Conservation (phyloP, 352 stramenopile species). For the Phytophthora multivora region DNA sequence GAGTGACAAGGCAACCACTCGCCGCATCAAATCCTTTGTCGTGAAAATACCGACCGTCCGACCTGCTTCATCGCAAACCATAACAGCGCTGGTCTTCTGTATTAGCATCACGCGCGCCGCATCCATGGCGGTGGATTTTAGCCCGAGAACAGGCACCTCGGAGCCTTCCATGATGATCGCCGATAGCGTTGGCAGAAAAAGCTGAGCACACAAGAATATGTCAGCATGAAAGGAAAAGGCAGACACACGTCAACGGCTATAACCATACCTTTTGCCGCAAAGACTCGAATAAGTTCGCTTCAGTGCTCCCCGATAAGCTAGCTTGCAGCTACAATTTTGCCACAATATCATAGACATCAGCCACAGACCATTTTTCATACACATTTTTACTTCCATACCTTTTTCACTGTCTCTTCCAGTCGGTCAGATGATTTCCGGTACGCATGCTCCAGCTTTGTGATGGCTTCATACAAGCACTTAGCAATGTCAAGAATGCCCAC, state of each 20-base stretch:
- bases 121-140: constrained; percentile 61
- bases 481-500: constrained; percentile 98
- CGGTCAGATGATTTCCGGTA: constrained; percentile 78
- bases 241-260: background rate
- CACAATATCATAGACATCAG: constrained; percentile 14
- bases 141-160: constrained; percentile 60
- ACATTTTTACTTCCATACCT: constrained; percentile 40
- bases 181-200: constrained; percentile 86
- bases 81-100: constrained; percentile 75
- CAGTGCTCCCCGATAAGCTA: constrained; percentile 49
- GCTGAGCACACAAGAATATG: constrained; percentile 33
- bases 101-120: constrained; percentile 82
- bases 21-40: constrained; percentile 97
- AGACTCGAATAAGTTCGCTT: constrained; percentile 83
- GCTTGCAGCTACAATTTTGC: constrained; percentile 48
- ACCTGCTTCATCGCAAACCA: constrained; percentile 90
- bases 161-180: constrained; percentile 71
- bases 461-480: constrained; percentile 98
- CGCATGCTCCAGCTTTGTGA: constrained; percentile 94
- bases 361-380: background rate
- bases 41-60: constrained; percentile 96
- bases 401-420: constrained; percentile 77
- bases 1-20: constrained; percentile 91
- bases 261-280: constrained; percentile 73
- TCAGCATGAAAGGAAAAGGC: too few relatives aligned